These are phyloP conservation scores for Aspergillus fumigatiaffinis DNA, from an alignment of 2,329 filamentous ascomycete species.

Conservation along the genomic window DNA sequence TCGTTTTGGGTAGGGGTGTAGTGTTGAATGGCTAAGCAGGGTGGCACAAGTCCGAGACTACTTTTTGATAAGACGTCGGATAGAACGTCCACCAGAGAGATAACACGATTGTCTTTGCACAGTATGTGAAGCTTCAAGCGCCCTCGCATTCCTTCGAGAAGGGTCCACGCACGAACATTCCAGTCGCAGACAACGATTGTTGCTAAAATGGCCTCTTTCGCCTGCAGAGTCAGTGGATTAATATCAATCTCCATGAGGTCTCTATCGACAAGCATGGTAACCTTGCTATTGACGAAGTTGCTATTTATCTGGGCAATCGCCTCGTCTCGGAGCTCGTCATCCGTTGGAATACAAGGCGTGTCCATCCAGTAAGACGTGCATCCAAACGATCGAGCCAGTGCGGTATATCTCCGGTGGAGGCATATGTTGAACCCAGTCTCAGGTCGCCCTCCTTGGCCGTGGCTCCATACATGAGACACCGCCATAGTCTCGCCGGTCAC, in stretches of 20 bases:
- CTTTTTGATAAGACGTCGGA: not conserved
- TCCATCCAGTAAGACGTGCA: conserved; percentile 31
- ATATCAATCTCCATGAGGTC: conserved; percentile 25
- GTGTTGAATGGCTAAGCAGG: conserved; percentile 5
- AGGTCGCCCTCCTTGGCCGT: conserved; percentile 22
- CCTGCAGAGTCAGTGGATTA: conserved; percentile 6
- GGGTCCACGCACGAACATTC: conserved; percentile 25
- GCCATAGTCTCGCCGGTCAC: conserved; percentile 13
- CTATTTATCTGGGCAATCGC: conserved; percentile 21
- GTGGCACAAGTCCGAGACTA: conserved; percentile 3
- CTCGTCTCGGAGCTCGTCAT: conserved; percentile 18
- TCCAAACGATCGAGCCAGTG: conserved; percentile 12
- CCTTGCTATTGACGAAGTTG: conserved; percentile 17
- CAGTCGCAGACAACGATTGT: conserved; percentile 21
- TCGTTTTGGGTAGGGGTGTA: too few relatives aligned
- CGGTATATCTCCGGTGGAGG: conserved; percentile 19
- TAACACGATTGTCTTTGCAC: conserved; percentile 10
- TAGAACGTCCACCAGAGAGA: conserved; percentile 3
- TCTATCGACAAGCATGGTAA: conserved; percentile 19
- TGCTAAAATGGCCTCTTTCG: conserved; percentile 13
- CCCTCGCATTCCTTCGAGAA: conserved; percentile 20
- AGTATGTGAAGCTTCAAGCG: conserved; percentile 9
- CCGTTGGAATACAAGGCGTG: conserved; percentile 24
- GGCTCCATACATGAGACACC: conserved; percentile 24
- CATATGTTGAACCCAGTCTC: conserved; percentile 22